These are phyloP conservation scores for Boletus fagicola DNA, from an alignment of 768 basidiomycete species.

Conservation along the genomic window DNA sequence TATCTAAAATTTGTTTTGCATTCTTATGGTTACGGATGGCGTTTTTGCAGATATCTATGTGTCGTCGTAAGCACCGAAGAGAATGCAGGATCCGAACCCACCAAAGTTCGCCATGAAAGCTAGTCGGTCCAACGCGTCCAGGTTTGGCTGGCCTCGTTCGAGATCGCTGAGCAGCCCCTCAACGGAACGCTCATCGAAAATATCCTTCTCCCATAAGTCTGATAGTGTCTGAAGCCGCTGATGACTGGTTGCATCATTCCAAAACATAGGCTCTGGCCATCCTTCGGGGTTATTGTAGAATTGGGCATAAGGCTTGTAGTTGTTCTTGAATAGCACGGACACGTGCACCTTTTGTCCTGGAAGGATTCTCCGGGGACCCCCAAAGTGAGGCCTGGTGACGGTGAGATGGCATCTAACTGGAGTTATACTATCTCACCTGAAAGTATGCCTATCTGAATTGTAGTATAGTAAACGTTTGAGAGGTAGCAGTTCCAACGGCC, in stretches of 20 bases:
- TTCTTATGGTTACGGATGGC: neutral
- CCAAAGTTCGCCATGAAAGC: conserved; percentile 33
- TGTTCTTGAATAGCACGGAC: conserved; percentile 30
- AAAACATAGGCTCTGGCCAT: conserved; percentile 33
- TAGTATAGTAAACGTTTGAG: conserved; percentile 28
- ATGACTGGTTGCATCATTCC: conserved; percentile 28
- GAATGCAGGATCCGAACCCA: conserved; percentile 1
- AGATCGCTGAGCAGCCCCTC: conserved; percentile 20
- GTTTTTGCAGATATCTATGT: conserved; percentile 17
- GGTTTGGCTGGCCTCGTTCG: conserved; percentile 11
- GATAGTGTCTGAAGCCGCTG: conserved; percentile 17
- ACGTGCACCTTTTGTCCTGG: conserved; percentile 34
- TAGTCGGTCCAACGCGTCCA: conserved; percentile 27
- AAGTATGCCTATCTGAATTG: conserved; percentile 26
- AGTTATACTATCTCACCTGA: conserved; percentile 8
- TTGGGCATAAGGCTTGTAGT: conserved; percentile 28
- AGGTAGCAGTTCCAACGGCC: conserved; percentile 26
- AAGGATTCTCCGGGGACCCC: conserved; percentile 25
- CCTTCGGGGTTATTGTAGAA: conserved; percentile 21
- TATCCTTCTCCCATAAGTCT: conserved; percentile 30
- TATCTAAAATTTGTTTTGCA: conserved; percentile 9
- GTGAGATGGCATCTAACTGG: conserved; percentile 7
- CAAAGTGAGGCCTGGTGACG: conserved; percentile 25
- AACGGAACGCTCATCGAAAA: conserved; percentile 25
- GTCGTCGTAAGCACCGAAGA: neutral